Evolutionary conservation across 2,329 filamentous ascomycete species (phyloP), one percentile per base, ranked within the genome.

Genomic region (Talaromyces sp.): DNA sequence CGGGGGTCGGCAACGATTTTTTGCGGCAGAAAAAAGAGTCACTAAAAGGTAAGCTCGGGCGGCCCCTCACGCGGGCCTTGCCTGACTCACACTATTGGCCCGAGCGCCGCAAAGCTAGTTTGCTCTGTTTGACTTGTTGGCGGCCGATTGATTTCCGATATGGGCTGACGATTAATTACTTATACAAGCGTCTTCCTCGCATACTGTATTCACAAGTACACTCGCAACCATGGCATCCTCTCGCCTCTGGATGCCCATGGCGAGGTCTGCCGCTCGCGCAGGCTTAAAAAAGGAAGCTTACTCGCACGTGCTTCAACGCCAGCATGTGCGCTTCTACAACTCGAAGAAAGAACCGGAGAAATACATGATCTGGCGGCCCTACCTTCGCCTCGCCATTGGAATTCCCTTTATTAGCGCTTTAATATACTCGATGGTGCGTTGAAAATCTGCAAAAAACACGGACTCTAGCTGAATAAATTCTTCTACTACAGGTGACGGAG

Each of bases 341-440:
- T 61, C 55, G 6, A 61, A 52, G 11, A 54, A 58, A 19, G 29
- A n/a, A 4, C 38, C 55, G 3, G 54, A 66, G 13, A 64, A 69
- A 21, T 73, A 74, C 55, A 72, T 70, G 19, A 77, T 81, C 43
- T 76, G 73, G 70, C 69, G 74, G 55, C 80, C 80, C 10, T 81
- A 80, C 64, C 71, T 80, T 43, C 77, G 79, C 59, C 72, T 83
- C 24, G 75, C 77, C 8, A 65, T 82, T 63, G 81, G 81, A 13
- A 67, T 81, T 55, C 76, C 81, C 13, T 79, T 82, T 65, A 76
- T 81, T 64, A 73, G 75, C 56, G 74, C 76, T 58, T 66, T 82
- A 32, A 74, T 82, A 38, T 82, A 82, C 68, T 81, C 78, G 52
- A 82, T 82, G 80, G 79, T 81, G 76, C 52, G 67, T n/a, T 32